Conservation (phyloP, 768 basidiomycete species). For the Psilocybe cyanescens region DNA sequence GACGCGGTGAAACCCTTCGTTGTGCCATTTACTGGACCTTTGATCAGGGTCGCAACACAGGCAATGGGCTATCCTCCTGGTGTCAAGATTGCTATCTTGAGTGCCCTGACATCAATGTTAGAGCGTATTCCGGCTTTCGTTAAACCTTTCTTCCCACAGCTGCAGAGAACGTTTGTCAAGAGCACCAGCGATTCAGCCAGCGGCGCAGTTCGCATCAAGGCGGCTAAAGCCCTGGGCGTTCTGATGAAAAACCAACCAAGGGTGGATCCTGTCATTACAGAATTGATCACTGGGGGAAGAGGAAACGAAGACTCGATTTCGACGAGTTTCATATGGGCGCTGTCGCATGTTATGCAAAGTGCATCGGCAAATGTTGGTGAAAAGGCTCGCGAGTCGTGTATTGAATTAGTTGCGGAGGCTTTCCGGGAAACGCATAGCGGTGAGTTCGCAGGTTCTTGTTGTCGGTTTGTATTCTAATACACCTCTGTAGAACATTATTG, state of each 20-base stretch:
- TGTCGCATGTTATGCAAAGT: slow-evolving; percentile 74
- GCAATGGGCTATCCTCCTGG: slow-evolving; percentile 88
- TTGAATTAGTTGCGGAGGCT: slow-evolving; percentile 78
- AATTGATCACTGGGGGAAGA: slow-evolving; percentile 68
- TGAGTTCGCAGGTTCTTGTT: slow-evolving; percentile 29
- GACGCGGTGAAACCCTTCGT: slow-evolving; percentile 92
- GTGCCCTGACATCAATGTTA: slow-evolving; percentile 84
- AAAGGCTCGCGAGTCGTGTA: slow-evolving; percentile 69
- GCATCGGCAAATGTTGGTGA: slow-evolving; percentile 79
- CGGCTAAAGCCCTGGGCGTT: slow-evolving; percentile 83
- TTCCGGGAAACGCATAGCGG: slow-evolving; percentile 77
- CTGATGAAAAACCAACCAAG: slow-evolving; percentile 91
- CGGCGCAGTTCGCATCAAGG: slow-evolving; percentile 76
- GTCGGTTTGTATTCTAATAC: neutral
- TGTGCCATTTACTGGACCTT: slow-evolving; percentile 92
- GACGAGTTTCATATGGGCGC: slow-evolving; percentile 73
- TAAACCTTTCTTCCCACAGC: slow-evolving; percentile 97
- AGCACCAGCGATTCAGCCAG: slow-evolving; percentile 83
- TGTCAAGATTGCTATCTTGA: slow-evolving; percentile 91
- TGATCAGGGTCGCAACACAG: slow-evolving; percentile 93
- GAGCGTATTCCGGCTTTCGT: slow-evolving; percentile 87
- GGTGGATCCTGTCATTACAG: slow-evolving; percentile 93
- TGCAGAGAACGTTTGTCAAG: slow-evolving; percentile 97
- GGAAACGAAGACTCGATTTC: slow-evolving; percentile 71
- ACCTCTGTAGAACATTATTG: slow-evolving; percentile 63